phyloP scores from a whole-genome alignment of 2,329 filamentous ascomycete genomes.

The Sporothrix sp. region DNA sequence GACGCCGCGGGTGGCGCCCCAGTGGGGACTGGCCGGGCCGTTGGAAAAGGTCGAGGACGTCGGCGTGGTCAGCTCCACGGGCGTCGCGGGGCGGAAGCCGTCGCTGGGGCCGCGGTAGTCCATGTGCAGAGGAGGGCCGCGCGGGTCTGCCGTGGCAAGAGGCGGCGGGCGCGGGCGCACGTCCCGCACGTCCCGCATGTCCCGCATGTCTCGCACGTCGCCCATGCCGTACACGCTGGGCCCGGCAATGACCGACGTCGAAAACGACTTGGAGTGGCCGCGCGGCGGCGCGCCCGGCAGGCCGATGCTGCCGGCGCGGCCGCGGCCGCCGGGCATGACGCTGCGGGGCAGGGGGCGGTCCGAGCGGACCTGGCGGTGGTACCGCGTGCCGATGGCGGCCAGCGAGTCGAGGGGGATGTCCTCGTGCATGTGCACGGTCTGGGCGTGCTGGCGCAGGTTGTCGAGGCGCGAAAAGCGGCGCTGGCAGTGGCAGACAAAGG shows the following conservation, averaged over 20 bases:
- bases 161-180: slow-evolving; percentile 66
- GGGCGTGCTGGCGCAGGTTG: slow-evolving; percentile 91
- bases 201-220: background rate
- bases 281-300: slow-evolving; percentile 64
- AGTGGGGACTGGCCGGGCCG: slow-evolving; percentile 66
- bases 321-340: slow-evolving; percentile 57
- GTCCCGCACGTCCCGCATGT: slow-evolving; percentile 30
- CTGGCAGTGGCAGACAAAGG: slow-evolving; percentile 92
- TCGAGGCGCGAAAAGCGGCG: slow-evolving; percentile 88
- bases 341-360: slow-evolving; percentile 73
- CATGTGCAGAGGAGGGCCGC: slow-evolving; percentile 51
- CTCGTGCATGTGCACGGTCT: slow-evolving; percentile 95
- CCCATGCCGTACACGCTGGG: background rate
- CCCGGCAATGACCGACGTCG: slow-evolving; percentile 68
- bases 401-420: slow-evolving; percentile 91
- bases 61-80: slow-evolving; percentile 69
- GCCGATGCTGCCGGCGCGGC: slow-evolving; percentile 64
- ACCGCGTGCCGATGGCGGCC: slow-evolving; percentile 82
- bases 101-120: slow-evolving; percentile 52
- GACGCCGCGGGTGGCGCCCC: slow-evolving; percentile 53
- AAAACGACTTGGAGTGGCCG: slow-evolving; percentile 77
- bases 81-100: slow-evolving; percentile 57
- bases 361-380: slow-evolving; percentile 83
- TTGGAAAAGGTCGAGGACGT: slow-evolving; percentile 75
- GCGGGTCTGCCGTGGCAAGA: slow-evolving; percentile 69